Evolutionary conservation across 352 stramenopile species (phyloP).

Genomic region (Globisporangium paddicum): DNA sequence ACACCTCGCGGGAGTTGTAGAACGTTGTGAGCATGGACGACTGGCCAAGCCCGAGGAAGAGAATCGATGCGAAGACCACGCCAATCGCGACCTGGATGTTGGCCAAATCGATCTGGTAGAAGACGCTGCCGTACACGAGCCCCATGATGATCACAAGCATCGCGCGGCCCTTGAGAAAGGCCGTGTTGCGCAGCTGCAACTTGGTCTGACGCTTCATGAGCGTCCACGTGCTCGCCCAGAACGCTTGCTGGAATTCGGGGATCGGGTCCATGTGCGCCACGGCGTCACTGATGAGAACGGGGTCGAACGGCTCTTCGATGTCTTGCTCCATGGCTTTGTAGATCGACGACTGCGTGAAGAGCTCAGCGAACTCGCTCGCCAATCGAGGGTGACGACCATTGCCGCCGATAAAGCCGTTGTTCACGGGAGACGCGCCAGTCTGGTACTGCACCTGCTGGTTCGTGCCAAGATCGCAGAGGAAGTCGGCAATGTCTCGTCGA

Average conservation of each 20-base stretch:
- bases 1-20: conserved; percentile 60
- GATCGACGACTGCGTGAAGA: conserved; percentile 31
- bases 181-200: conserved; percentile 57
- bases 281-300: conserved; percentile 83
- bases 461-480: conserved; percentile 73
- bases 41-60: conserved; percentile 80
- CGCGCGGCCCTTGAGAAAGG: conserved; percentile 43
- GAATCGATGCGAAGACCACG: conserved; percentile 77
- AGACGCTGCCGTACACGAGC: conserved; percentile 43
- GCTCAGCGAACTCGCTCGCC: conserved; percentile 38
- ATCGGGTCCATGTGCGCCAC: conserved; percentile 38
- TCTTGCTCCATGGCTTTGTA: conserved; percentile 57
- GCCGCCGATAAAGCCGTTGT: not conserved
- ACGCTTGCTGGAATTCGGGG: conserved; percentile 37
- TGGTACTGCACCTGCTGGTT: conserved; percentile 35
- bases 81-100: conserved; percentile 66
- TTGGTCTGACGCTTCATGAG: conserved; percentile 61
- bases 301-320: conserved; percentile 87
- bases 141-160: conserved; percentile 51
- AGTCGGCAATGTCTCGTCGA: conserved; percentile 87
- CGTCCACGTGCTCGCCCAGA: conserved; percentile 36
- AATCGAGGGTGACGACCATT: conserved; percentile 16
- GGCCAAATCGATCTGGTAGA: conserved; percentile 41
- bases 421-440: not conserved
- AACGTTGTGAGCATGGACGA: conserved; percentile 78